phyloP scores from a whole-genome alignment of 2,329 filamentous ascomycete genomes.

The Bipolaris cookei region DNA sequence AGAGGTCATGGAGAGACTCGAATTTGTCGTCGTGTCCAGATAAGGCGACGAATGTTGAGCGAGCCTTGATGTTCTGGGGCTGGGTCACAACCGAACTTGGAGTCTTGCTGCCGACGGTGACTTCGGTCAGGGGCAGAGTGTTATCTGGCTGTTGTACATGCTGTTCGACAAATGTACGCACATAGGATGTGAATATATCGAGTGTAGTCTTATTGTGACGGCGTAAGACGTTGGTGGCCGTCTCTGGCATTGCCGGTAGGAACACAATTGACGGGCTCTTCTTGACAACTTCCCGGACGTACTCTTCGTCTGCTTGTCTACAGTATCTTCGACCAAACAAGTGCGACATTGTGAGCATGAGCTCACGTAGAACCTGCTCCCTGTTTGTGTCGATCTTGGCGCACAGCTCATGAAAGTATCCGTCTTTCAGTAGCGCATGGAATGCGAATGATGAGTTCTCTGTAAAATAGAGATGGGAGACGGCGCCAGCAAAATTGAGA shows the following conservation, averaged over 20 bases:
- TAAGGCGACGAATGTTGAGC: slow-evolving; percentile 74
- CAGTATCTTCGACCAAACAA: slow-evolving; percentile 69
- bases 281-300: slow-evolving; percentile 58
- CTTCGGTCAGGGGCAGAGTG: slow-evolving; percentile 64
- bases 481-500: slow-evolving; percentile 73
- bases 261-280: slow-evolving; percentile 68
- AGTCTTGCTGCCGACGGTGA: slow-evolving; percentile 51
- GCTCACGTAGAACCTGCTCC: slow-evolving; percentile 59
- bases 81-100: slow-evolving; percentile 18
- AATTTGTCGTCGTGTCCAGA: slow-evolving; percentile 72
- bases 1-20: slow-evolving; percentile 69
- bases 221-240: slow-evolving; percentile 63
- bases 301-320: slow-evolving; percentile 55
- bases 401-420: slow-evolving; percentile 72
- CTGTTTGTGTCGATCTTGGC: slow-evolving; percentile 60
- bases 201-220: slow-evolving; percentile 71
- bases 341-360: slow-evolving; percentile 74
- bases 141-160: slow-evolving; percentile 63
- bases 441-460: slow-evolving; percentile 79
- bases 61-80: slow-evolving; percentile 54
- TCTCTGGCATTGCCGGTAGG: slow-evolving; percentile 66
- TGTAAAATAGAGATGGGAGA: slow-evolving; percentile 77
- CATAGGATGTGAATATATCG: slow-evolving; percentile 70
- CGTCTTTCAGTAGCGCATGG: slow-evolving; percentile 73
- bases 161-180: slow-evolving; percentile 71